A percentile compares a stretch with the other conserved stretches of the same genome.
Evolutionary conservation across 2,329 filamentous ascomycete species (phyloP).

Genomic region (Alternaria sp.): DNA sequence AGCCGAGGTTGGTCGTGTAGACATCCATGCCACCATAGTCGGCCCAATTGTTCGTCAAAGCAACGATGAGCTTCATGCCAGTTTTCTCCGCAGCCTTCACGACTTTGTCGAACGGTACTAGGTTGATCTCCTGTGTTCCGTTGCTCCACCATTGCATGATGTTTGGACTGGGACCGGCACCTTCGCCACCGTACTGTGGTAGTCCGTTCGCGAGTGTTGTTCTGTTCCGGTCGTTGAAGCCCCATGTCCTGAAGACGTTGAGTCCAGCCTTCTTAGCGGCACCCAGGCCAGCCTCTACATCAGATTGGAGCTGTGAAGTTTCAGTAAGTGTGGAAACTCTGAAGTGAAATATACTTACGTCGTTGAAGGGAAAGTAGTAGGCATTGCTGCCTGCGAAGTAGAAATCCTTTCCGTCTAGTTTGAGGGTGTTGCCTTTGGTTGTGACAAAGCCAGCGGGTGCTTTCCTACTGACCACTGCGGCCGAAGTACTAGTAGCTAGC

Average conservation of each 20-base stretch:
- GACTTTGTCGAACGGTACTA: slow-evolving; percentile 59
- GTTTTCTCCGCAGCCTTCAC: slow-evolving; percentile 58
- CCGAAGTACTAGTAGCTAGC: slow-evolving; percentile 23
- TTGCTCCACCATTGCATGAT: slow-evolving; percentile 55
- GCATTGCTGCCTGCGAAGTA: slow-evolving; percentile 65
- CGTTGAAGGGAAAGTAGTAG: slow-evolving; percentile 63
- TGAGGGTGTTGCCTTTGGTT: slow-evolving; percentile 58
- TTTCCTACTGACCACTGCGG: slow-evolving; percentile 11
- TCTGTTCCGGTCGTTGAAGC: slow-evolving; percentile 64
- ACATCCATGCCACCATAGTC: slow-evolving; percentile 67
- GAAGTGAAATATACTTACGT: slow-evolving; percentile 43
- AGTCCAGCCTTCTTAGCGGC: slow-evolving; percentile 58
- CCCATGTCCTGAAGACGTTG: slow-evolving; percentile 64
- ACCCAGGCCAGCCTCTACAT: slow-evolving; percentile 55
- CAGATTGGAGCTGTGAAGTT: slow-evolving; percentile 52
- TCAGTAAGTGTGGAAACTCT: background rate
- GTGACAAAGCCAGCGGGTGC: slow-evolving; percentile 55
- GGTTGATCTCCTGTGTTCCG: slow-evolving; percentile 53
- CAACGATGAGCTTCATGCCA: slow-evolving; percentile 61
- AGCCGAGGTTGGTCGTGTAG: slow-evolving; percentile 63
- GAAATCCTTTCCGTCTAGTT: slow-evolving; percentile 62
- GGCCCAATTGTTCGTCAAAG: slow-evolving; percentile 66
- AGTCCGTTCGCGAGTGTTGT: slow-evolving; percentile 55
- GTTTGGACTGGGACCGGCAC: slow-evolving; percentile 54
- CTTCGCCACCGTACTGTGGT: slow-evolving; percentile 60